Base-by-base conservation (phyloP, 768 basidiomycete species). In the Mycena galopus region DNA sequence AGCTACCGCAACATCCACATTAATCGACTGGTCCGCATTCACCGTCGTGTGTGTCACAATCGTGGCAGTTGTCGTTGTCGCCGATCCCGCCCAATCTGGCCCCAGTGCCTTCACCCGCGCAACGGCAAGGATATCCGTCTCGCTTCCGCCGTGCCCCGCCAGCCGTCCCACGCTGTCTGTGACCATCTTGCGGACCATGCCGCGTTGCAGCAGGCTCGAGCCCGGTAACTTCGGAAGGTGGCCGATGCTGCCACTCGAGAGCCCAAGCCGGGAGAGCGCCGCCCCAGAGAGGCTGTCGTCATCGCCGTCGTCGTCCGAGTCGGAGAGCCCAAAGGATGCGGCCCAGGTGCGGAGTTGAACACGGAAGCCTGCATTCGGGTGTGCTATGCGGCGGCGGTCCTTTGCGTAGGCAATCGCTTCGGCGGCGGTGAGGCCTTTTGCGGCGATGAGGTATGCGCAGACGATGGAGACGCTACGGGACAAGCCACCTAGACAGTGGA, bases 401-500 rank as follows among this genome's bases (percentile, higher is more conserved):
- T 77, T 77, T 23, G 86, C 80, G 61, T 81, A 84, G 17, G 76
- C 79, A 65, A 88, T 81, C 19, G 86, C 82, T 51, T 88, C 83
- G 21, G 71, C 65, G n/a, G 84, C 78, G n/a, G 77, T 73, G 82
- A 87, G 86, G 19, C 79, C 77, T 33, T 79, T 83, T 35, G 73
- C 72, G 56, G 76, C 69, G 17, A 84, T 74, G 62, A 86, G 79
- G 77, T 88, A 89, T 30, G 88, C 88, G 62, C 86, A 86, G 10
- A 89, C 86, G 27, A 89, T 81, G 30, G 86, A 88, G 2, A 88
- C 78, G 7, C 87, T 88, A 25, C 88, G 81, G 44, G 86, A 87
- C 65, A 88, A 81, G 57, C 88, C 88, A 76, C 86, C 85, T 17
- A 84, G 70, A 70, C 88, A 89, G 72, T 89, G 88, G 5, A 89